phyloP scores from a whole-genome alignment of 495 filamentous ascomycete species.

The Staphylotrichum tortipilum region DNA sequence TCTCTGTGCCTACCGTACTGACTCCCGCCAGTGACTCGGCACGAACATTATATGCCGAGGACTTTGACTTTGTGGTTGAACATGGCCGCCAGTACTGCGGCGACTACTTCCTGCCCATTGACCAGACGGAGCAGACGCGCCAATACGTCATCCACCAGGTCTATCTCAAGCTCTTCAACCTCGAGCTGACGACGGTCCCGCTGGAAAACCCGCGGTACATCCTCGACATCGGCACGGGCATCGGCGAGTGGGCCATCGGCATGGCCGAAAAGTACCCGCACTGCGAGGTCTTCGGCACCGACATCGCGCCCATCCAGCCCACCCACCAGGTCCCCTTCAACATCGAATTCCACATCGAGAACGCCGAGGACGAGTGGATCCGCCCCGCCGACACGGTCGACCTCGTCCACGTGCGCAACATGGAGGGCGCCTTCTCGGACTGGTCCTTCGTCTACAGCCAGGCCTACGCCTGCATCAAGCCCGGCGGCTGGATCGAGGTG shows the following conservation, averaged over 20 bases:
- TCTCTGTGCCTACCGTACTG: no score
- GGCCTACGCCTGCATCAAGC: constrained; percentile 50
- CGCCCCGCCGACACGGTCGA: constrained; percentile 51
- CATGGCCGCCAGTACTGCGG: constrained; percentile 62
- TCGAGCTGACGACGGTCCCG: constrained; percentile 50
- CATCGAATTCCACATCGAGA: constrained; percentile 62
- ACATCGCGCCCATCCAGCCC: constrained; percentile 53
- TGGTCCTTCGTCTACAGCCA: constrained; percentile 55
- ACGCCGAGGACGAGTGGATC: constrained; percentile 54
- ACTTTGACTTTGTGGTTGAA: constrained; percentile 49
- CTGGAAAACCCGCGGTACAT: constrained; percentile 49
- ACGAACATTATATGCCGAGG: constrained; percentile 48
- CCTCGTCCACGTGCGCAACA: constrained; percentile 55
- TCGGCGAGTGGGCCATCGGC: constrained; percentile 67
- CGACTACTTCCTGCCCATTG: constrained; percentile 68
- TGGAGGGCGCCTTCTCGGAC: constrained; percentile 55
- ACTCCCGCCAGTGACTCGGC: constrained; percentile 51
- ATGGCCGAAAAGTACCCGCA: constrained; percentile 57
- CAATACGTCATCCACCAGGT: constrained; percentile 60
- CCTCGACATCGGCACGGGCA: constrained; percentile 61
- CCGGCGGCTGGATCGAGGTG: constrained; percentile 60
- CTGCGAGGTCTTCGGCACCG: constrained; percentile 58
- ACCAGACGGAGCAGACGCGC: constrained; percentile 64
- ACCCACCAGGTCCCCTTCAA: constrained; percentile 50
- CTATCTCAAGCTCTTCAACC: constrained; percentile 51